Evolutionary conservation across 2,329 filamentous ascomycete species (phyloP).

Genomic region (Acrocalymma vagum): DNA sequence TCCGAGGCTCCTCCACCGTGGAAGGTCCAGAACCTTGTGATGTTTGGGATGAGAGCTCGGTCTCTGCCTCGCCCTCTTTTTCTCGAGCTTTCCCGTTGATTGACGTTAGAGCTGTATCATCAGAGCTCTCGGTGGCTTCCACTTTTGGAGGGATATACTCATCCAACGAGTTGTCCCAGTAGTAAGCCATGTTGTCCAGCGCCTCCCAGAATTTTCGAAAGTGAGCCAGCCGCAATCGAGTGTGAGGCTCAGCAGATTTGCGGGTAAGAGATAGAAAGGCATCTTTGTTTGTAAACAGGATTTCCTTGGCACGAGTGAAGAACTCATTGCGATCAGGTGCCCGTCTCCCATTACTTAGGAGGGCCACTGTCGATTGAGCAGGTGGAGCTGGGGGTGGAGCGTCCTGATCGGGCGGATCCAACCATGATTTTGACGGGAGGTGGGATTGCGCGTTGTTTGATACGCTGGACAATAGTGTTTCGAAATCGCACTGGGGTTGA

Average conservation of each 20-base stretch:
- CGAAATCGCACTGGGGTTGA: slow-evolving; percentile 44
- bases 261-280: slow-evolving; percentile 65
- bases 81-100: slow-evolving; percentile 10
- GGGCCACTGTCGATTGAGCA: slow-evolving; percentile 30
- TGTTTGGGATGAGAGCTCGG: slow-evolving; percentile 16
- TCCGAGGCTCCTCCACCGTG: slow-evolving; percentile 39
- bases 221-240: slow-evolving; percentile 61
- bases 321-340: slow-evolving; percentile 60
- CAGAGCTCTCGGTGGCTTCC: slow-evolving; percentile 13
- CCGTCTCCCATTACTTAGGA: slow-evolving; percentile 59
- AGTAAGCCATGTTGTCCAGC: slow-evolving; percentile 67
- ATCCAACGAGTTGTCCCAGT: slow-evolving; percentile 69
- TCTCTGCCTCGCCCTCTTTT: slow-evolving; percentile 17
- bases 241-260: slow-evolving; percentile 54
- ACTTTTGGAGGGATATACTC: slow-evolving; percentile 56
- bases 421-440: slow-evolving; percentile 49
- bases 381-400: slow-evolving; percentile 31
- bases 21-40: slow-evolving; percentile 15
- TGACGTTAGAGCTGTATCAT: slow-evolving; percentile 5
- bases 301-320: slow-evolving; percentile 58
- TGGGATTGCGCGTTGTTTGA: slow-evolving; percentile 45
- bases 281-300: slow-evolving; percentile 64
- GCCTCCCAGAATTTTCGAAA: slow-evolving; percentile 68
- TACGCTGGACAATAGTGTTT: slow-evolving; percentile 47
- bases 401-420: slow-evolving; percentile 35